These are phyloP conservation scores for Guillardia theta DNA, from an alignment of 78 protist genomes.

Conservation along the genomic window DNA sequence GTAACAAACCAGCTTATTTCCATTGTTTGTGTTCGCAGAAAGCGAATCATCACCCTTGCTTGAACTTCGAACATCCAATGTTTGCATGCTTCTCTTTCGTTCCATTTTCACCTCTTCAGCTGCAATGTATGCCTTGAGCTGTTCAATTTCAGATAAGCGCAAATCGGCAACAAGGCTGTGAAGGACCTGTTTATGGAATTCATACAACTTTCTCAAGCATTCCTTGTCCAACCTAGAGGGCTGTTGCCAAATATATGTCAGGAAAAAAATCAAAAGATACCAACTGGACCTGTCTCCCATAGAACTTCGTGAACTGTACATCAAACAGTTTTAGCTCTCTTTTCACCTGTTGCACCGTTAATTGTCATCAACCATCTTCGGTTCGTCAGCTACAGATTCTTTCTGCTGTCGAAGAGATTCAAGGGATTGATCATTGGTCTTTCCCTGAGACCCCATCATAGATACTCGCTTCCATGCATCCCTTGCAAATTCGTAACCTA, in stretches of 20 bases:
- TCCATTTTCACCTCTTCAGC: conserved; percentile 9
- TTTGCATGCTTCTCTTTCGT: no score
- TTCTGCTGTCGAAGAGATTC: conserved; percentile 7
- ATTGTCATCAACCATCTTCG: no score
- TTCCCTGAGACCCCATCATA: background rate
- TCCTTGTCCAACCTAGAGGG: background rate
- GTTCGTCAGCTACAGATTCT: no score
- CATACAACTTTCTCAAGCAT: background rate
- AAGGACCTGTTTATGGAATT: conserved; percentile 11
- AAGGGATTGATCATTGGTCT: background rate
- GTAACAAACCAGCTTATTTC: no score
- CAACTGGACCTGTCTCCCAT: no score
- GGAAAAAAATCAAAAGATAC: no score
- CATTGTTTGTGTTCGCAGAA: no score
- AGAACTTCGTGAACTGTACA: background rate
- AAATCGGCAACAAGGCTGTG: background rate
- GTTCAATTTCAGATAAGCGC: background rate
- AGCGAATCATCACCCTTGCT: no score
- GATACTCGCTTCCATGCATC: conserved; percentile 29
- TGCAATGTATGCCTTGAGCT: background rate
- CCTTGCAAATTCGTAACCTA: conserved; percentile 28
- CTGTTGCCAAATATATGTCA: no score
- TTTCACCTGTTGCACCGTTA: no score
- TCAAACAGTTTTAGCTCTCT: background rate
- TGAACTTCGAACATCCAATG: no score